Evolutionary conservation across 306 rosid genomes (phyloP), one percentile per base, ranked within the genome.

Genomic region (Trifolium repens): DNA sequence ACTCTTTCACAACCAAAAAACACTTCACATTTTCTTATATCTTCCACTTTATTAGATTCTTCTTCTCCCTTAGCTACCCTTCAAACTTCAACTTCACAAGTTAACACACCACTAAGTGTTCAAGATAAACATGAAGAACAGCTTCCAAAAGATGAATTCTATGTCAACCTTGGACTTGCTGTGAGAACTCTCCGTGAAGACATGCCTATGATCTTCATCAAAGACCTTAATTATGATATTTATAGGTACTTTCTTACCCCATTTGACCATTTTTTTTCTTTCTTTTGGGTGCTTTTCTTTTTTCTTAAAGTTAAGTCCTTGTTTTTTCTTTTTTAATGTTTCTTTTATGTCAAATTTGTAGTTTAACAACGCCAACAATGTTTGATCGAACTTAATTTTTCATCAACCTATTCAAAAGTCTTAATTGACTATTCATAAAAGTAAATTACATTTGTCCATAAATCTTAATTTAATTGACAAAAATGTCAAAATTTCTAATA

Each of bases 161-260:
- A 86, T 83, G 78, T 94, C 87, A 94, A 91, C 70, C 91, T 94
- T 73, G 98, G 98, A 70, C 71, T 84, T 40, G 97, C 97, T 40
- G 97, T 94, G 3, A 79, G 98, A 73, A 91, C 97, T 1, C 93
- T 94, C 12, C 96, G 97, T 17, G 98, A 94, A 60, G 97, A 94
- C 75, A 22, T 90, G 40, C 97, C 98, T 50, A 49, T 84, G 46
- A 78, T 94, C 79, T 94, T 94, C 86, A 26, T 85, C 80, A 85
- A 83, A 64, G 98, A 94, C 84, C 97, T 94, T 84, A 91, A 87
- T 78, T 94, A 91, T 80, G 90, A 87, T 71, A 94, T 94, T 71
- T 94, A 94, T 81, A 90, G 98, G 97, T 90, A 11, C 47, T 75
- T 22, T 46, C 80, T 77, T 78, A 9, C 78, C 46, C 63, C 63